Percentiles rank a stretch among this genome's conserved stretches.
These are phyloP conservation scores for Populus hybrid DNA, from an alignment of 441 rosid species.

Conservation along the genomic window DNA sequence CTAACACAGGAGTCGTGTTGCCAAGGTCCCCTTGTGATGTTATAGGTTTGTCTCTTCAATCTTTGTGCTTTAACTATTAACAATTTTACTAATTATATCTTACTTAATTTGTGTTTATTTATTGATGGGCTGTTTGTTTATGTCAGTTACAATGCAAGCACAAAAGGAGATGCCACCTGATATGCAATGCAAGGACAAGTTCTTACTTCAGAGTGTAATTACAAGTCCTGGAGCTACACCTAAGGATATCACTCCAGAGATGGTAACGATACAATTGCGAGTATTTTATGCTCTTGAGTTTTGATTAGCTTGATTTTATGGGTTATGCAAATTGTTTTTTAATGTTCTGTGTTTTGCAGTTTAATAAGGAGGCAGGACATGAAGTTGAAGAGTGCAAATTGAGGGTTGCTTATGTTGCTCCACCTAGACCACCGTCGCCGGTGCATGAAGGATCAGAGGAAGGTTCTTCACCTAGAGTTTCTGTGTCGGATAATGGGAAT, in stretches of 20 bases:
- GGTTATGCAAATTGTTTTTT: too few species aligned
- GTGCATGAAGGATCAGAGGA: slow-evolving; percentile 86
- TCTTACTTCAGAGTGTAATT: too few species aligned
- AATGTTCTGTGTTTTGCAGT: too few species aligned
- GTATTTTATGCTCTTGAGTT: too few species aligned
- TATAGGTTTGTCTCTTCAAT: slow-evolving; percentile 38
- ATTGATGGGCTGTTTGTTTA: slow-evolving; percentile 3
- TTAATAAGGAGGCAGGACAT: slow-evolving; percentile 53
- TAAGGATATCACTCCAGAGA: too few species aligned
- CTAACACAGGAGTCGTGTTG: slow-evolving; percentile 68
- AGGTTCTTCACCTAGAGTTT: slow-evolving; percentile 66
- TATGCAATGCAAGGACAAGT: slow-evolving; percentile 88
- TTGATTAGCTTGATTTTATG: too few species aligned
- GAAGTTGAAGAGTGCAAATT: slow-evolving; percentile 70
- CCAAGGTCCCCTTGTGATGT: slow-evolving; percentile 72
- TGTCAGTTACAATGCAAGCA: slow-evolving; percentile 86
- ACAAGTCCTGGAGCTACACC: too few species aligned
- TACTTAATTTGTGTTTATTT: neutral
- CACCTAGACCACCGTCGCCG: slow-evolving; percentile 74
- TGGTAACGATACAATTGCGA: too few species aligned
- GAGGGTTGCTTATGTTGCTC: slow-evolving; percentile 70
- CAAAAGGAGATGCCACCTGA: slow-evolving; percentile 78
- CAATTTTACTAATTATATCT: neutral
- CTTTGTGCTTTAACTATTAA: neutral
- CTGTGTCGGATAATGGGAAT: slow-evolving; percentile 44